Percentiles rank a stretch among this genome's conserved stretches.
phyloP scores from a whole-genome alignment of 2,329 filamentous ascomycete species.

The Diaporthe vaccinii region DNA sequence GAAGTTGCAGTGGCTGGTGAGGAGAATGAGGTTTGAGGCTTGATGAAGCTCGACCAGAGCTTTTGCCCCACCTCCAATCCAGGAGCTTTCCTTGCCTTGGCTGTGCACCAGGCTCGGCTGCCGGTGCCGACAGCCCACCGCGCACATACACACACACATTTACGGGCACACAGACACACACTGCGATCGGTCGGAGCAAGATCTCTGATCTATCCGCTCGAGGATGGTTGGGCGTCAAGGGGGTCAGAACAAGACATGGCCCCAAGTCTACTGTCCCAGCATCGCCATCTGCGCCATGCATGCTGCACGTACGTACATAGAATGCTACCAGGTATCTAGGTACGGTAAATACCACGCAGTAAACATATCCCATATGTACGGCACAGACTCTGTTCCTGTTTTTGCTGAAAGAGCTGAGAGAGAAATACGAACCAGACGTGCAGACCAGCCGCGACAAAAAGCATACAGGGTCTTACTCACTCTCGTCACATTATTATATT shows the following conservation, averaged over 20 bases:
- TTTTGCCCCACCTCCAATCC: neutral
- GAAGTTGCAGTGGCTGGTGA: neutral
- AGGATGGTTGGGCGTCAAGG: neutral
- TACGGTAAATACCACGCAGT: neutral
- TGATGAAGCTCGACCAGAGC: neutral
- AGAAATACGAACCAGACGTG: neutral
- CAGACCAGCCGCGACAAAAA: neutral
- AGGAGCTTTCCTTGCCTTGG: neutral
- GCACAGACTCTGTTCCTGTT: constrained; percentile 22
- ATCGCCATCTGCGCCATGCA: constrained; percentile 4
- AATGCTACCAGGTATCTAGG: neutral
- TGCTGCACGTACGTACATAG: constrained; percentile 17
- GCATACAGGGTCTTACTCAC: neutral
- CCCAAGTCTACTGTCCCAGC: neutral
- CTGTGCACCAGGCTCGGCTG: constrained; percentile 4
- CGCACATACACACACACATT: constrained; percentile 1
- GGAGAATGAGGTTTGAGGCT: neutral
- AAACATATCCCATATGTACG: neutral
- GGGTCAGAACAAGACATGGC: neutral
- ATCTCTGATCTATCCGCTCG: constrained; percentile 8
- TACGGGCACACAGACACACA: constrained; percentile 17
- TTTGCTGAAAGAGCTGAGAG: neutral
- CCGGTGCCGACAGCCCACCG: constrained; percentile 20
- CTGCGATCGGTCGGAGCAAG: constrained; percentile 15
- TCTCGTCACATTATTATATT: constrained; percentile 19